Evolutionary conservation across 108 stramenopile genomes (phyloP), one percentile per base, ranked within the genome.

Genomic region (Pseudonitzschia multiseries): DNA sequence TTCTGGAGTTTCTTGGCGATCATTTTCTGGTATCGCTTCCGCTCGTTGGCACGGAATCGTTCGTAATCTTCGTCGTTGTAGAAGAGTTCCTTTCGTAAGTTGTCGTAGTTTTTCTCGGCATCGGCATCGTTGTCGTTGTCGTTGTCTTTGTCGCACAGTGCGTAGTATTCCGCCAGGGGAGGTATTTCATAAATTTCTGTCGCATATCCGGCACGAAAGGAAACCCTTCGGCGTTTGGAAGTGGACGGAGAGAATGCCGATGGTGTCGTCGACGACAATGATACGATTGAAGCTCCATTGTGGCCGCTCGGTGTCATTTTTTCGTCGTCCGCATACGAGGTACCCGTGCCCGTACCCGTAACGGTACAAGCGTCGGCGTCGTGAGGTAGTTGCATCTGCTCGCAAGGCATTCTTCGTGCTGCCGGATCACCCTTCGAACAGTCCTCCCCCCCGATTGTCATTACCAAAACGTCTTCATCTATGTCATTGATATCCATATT

Each of bases 1-100:
- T 62, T 56, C 26, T 76, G 75, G 42, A 76, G 69, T 54, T 63
- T 68, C 33, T 76, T 76, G 57, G 48, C 46, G 60, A 76, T 70
- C 75, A 70, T 76, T 57, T 76, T 76, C 17, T 70, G 68, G 62
- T 76, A 70, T 54, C 75, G 59, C 48, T 36, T 57, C 42, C 63
- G 63, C 52, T 76, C 75, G 29, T 42, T 60, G 14, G 51, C 69
- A 12, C 63, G 68, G 63, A 76, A 76, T 6, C 46, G 51, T 14
- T 51, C 53, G 61, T 65, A 76, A 53, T 76, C 75, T 12, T 15
- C 40, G 8, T 70, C 50, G 36, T 33, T 76, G 61, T 76, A 76
- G 31, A 70, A 76, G 29, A 74, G 66, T 3, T 26, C 65, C 3
- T 63, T 0, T 14, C 63, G 40, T 12, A 42, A 33, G 44, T 65